Evolutionary conservation across 768 basidiomycete species (phyloP).

Genomic region (Megacollybia marginata): DNA sequence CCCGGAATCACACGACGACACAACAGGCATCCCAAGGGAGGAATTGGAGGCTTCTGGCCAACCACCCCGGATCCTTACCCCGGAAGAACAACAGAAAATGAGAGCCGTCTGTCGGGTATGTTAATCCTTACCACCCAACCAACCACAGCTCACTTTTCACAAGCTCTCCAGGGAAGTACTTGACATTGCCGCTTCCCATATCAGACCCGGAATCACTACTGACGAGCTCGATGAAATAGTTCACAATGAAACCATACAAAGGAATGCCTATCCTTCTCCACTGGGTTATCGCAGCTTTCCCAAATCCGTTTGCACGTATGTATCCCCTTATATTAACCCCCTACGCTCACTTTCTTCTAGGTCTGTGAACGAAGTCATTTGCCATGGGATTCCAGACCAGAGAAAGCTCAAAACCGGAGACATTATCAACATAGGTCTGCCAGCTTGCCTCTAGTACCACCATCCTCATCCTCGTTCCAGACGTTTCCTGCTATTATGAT

Average conservation of each 20-base stretch:
- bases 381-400: constrained; percentile 93
- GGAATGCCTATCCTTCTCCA: constrained; percentile 90
- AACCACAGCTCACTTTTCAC: constrained; percentile 2
- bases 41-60: constrained; percentile 54
- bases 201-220: constrained; percentile 90
- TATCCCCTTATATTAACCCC: not conserved
- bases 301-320: constrained; percentile 92
- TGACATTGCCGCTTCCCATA: constrained; percentile 79
- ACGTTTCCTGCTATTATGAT: constrained; percentile 73
- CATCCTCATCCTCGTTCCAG: constrained; percentile 27
- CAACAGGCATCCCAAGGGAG: constrained; percentile 50
- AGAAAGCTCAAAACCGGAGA: constrained; percentile 84
- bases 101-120: constrained; percentile 76
- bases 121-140: constrained; percentile 9
- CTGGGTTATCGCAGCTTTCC: constrained; percentile 88
- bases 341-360: constrained; percentile 25
- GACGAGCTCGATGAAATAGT: constrained; percentile 93
- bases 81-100: constrained; percentile 86
- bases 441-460: constrained; percentile 2
- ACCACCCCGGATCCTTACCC: constrained; percentile 55
- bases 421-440: constrained; percentile 87
- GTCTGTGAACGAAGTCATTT: constrained; percentile 92
- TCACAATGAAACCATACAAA: constrained; percentile 84
- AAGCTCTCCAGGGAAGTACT: constrained; percentile 91
- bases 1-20: constrained; percentile 5